Evolutionary conservation across 2,329 filamentous ascomycete species (phyloP), one percentile per base, ranked within the genome.

Genomic region (Furcasterigmium furcatum): DNA sequence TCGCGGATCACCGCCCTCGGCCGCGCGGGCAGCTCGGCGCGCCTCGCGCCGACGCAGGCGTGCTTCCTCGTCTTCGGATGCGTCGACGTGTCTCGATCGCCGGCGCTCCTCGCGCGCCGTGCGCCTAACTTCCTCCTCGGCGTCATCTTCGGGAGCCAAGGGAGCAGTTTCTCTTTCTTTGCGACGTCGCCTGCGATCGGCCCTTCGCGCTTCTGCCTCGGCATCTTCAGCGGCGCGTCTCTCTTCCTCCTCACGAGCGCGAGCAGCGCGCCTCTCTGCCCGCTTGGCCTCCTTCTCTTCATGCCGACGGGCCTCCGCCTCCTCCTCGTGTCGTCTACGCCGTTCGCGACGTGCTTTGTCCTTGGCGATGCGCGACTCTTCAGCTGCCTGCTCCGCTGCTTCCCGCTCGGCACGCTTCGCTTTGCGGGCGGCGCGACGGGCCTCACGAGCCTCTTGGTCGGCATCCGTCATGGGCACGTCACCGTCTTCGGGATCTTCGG

Each of bases 401-500:
- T 63, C 64, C 12, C 66, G 68, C 46, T 82, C 79, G 3, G 76
- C 73, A 14, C 75, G 76, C 43, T 72, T 76, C 2, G 80, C 75
- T 46, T 76, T 77, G n/a, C 84, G 80, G 46, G 82, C 81, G 24
- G 79, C 80, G 38, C 76, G 76, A 40, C 81, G 77, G 19, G 77
- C 80, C 24, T 43, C 41, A 20, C 41, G 41, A 9, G 24, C 24
- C 59, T 87, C 85, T 21, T 74, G 70, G 12, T 84, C 80, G 24
- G 74, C 70, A 14, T 83, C 80, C 4, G 76, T 68, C 46, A 71
- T 67, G 7, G 66, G 62, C 9, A 61, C 66, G 22, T 75, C 76
- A 13, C 62, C 74, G 32, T 80, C 79, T 34, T 62, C 67, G 46
- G 73, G 75, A 8, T 65, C 70, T 32, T 77, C 80, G 5, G 72